Evolutionary conservation across 208 protist species (phyloP), one percentile per base, ranked within the genome.

Genomic region (Trypanosoma cruzi): DNA sequence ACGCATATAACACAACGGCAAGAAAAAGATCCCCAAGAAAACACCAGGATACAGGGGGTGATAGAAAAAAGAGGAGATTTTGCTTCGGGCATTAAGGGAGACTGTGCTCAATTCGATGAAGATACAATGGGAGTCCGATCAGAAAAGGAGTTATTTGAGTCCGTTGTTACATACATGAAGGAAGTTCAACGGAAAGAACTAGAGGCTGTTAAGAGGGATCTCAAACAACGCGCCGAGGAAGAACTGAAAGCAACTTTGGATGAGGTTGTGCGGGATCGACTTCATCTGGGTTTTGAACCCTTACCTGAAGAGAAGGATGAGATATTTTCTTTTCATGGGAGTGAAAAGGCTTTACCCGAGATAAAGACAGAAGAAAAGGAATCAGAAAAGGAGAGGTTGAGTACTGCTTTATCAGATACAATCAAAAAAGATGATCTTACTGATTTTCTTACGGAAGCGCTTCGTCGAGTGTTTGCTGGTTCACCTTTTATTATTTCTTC

Each of bases 401-500:
- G 0, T 48, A 59, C 61, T 24, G 16, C 60, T 37, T 34, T 52
- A 42, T 50, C 48, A 36, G 22, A 37, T 55, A 52, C 49, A 8
- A 57, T 18, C 2, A 8, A 52, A 54, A 73, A 68, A 37, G 54
- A 69, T 28, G 80, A 90, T 63, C 80, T 94, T 36, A 84, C 87
- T 29, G 71, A 73, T 54, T 63, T 84, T 50, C 61, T 94, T n/a
- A 90, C 80, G 14, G 85, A 90, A 48, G 79, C 82, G 37, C 75
- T 94, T 44, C 76, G 80, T 32, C 75, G 85, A 57, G 76, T 89
- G 1, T 89, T 94, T 73, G 65, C 77, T 3, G 82, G 76, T 28
- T 90, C 82, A 26, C 84, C 85, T 1, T 90, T 86, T 62, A 90
- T 82, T 60, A 63, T 84, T 26, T 64, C 79, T 50, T 81, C 77